phyloP scores from a whole-genome alignment of 345 rosid species.

The Eucalyptus marginata region DNA sequence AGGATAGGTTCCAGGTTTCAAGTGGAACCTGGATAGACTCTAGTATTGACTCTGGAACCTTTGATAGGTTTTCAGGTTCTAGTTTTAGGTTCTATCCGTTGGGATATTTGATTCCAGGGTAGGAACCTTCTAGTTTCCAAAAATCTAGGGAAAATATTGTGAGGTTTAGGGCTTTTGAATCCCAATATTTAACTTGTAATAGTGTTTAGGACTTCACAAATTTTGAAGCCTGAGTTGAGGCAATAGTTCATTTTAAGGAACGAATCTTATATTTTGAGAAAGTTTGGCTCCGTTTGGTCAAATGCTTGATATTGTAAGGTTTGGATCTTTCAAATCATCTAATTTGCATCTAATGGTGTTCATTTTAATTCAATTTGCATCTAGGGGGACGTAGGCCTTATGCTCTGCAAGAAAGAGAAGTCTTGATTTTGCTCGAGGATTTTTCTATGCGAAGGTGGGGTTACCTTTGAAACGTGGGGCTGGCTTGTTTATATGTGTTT shows the following conservation, averaged over 20 bases:
- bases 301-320: background rate
- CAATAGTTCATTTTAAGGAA: background rate
- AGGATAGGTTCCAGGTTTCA: no score
- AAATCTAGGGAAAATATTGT: background rate
- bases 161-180: background rate
- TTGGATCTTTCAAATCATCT: background rate
- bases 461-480: no score
- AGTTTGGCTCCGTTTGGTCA: background rate
- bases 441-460: background rate
- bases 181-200: background rate
- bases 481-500: no score
- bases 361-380: no score
- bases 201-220: background rate
- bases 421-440: background rate
- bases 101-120: no score
- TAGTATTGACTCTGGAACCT: no score
- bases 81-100: no score
- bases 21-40: no score
- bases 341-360: background rate
- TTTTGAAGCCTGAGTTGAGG: background rate
- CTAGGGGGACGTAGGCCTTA: background rate
- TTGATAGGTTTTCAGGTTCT: rapidly evolving
- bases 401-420: background rate
- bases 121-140: no score
- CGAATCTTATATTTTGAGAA: background rate